Conservation (phyloP, 1,284 basidiomycete genomes). For the Apiotrichum siamense region DNA sequence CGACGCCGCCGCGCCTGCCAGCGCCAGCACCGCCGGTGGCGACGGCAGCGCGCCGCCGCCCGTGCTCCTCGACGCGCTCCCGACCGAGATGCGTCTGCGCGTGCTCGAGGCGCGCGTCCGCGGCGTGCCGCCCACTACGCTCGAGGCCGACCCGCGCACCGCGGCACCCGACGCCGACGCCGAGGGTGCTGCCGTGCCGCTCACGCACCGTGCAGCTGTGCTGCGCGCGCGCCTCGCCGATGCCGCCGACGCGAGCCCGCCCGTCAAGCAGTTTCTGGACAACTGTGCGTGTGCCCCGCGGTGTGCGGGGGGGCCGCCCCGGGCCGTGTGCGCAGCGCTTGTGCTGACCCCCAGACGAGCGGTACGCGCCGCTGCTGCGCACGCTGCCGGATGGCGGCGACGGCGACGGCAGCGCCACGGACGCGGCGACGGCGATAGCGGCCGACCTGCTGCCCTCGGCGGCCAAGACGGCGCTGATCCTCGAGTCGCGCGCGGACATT, state of each 20-base stretch:
- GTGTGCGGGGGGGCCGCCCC: no score
- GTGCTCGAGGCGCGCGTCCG: slow-evolving; percentile 35
- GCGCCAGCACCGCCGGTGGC: background rate
- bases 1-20: background rate
- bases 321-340: no score
- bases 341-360: slow-evolving; percentile 20
- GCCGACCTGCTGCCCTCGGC: slow-evolving; percentile 24
- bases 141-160: background rate
- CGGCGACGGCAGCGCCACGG: background rate
- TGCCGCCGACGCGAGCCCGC: slow-evolving; percentile 22
- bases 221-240: slow-evolving; percentile 24
- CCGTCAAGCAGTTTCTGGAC: slow-evolving; percentile 30
- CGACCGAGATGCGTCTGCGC: slow-evolving; percentile 4
- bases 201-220: slow-evolving; percentile 18
- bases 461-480: slow-evolving; percentile 31
- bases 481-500: slow-evolving; percentile 36
- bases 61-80: background rate
- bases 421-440: background rate
- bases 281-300: slow-evolving; percentile 31
- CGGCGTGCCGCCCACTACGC: slow-evolving; percentile 19
- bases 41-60: background rate
- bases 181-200: slow-evolving; percentile 2
- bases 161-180: background rate
- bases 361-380: slow-evolving; percentile 30
- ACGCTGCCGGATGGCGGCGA: background rate